Conservation (phyloP, 306 rosid species). For the Glycyrrhiza uralensis region DNA sequence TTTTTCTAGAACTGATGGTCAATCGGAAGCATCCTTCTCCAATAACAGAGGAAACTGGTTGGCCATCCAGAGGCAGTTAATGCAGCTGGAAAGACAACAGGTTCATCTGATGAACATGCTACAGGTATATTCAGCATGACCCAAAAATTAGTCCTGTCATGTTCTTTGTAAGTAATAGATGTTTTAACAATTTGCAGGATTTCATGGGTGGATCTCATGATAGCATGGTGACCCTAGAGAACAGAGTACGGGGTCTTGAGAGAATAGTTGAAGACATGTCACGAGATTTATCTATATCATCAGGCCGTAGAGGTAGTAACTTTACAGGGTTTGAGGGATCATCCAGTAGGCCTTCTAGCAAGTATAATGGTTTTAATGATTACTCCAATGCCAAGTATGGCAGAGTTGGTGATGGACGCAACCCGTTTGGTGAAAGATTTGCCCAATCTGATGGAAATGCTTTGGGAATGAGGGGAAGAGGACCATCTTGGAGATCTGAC, state of each 20-base stretch:
- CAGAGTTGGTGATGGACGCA: conserved; percentile 74
- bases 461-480: conserved; percentile 75
- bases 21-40: conserved; percentile 69
- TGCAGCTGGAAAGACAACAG: conserved; percentile 95
- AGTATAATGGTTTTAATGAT: conserved; percentile 78
- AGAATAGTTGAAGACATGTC: conserved; percentile 98
- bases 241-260: conserved; percentile 96
- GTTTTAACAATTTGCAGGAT: conserved; percentile 59
- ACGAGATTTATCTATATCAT: conserved; percentile 78
- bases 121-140: conserved; percentile 58
- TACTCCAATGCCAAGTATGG: conserved; percentile 75
- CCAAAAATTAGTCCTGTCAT: conserved; percentile 13
- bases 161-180: conserved; percentile 15
- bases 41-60: conserved; percentile 92
- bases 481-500: conserved; percentile 82
- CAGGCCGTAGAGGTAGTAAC: conserved; percentile 74
- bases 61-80: conserved; percentile 89
- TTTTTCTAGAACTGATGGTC: conserved; percentile 77
- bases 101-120: conserved; percentile 96
- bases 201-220: conserved; percentile 99
- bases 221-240: conserved; percentile 92
- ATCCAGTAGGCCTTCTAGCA: conserved; percentile 62
- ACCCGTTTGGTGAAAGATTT: conserved; percentile 65
- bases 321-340: conserved; percentile 82
- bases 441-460: conserved; percentile 74